Percentiles rank a stretch among this genome's conserved stretches.
phyloP scores from a whole-genome alignment of 208 protist genomes.

The Trypanosoma vivax region DNA sequence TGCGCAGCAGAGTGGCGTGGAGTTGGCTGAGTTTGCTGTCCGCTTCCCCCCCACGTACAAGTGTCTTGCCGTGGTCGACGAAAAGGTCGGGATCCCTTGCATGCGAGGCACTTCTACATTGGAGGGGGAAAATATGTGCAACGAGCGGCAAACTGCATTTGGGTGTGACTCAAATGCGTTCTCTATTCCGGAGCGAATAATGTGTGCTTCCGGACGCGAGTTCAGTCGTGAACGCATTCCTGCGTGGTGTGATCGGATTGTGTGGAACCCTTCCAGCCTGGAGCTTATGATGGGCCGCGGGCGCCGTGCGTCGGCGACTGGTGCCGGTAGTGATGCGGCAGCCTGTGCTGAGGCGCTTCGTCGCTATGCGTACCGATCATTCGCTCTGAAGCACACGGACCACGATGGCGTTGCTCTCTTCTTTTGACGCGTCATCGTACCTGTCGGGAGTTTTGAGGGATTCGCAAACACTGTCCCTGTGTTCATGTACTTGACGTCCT shows the following conservation, averaged over 20 bases:
- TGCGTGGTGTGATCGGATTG: conserved; percentile 82
- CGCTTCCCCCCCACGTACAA: conserved; percentile 62
- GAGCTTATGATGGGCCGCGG: conserved; percentile 44
- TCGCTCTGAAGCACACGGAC: conserved; percentile 54
- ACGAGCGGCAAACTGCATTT: not conserved
- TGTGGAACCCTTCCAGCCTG: conserved; percentile 67
- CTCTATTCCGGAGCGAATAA: conserved; percentile 2
- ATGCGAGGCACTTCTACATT: not conserved
- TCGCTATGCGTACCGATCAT: conserved; percentile 47
- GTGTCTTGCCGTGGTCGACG: conserved; percentile 22
- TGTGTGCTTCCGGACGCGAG: conserved; percentile 9
- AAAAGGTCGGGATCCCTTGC: not conserved
- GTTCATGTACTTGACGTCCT: too few relatives aligned
- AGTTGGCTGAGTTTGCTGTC: conserved; percentile 58
- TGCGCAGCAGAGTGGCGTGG: conserved; percentile 34
- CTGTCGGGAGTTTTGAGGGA: too few relatives aligned
- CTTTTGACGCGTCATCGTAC: conserved; percentile 24
- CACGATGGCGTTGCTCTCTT: conserved; percentile 55
- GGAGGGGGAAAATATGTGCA: not conserved
- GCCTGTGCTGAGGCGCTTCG: not conserved
- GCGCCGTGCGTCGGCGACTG: conserved; percentile 7
- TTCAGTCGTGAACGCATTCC: conserved; percentile 49
- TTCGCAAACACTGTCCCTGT: too few relatives aligned
- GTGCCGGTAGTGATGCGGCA: not conserved
- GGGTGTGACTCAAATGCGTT: not conserved